These are phyloP conservation scores for Pyrus hybrid DNA, from an alignment of 331 rosid genomes.

Conservation along the genomic window DNA sequence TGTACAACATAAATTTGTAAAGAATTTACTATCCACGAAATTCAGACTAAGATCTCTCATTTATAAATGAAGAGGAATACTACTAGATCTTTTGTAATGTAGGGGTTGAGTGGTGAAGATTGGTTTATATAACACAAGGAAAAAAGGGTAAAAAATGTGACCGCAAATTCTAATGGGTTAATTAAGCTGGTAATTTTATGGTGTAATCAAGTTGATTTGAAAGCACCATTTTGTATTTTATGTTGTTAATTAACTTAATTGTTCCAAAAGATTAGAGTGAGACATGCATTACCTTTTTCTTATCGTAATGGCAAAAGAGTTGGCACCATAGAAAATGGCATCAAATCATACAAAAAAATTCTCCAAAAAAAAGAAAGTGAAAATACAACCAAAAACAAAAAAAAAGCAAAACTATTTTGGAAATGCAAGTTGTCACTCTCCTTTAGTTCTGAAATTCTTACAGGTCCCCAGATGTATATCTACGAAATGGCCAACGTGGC, in stretches of 20 bases:
- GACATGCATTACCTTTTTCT: background rate
- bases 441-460: too few relatives aligned
- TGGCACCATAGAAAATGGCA: background rate
- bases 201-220: background rate
- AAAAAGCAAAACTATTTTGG: background rate
- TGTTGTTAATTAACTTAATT: background rate
- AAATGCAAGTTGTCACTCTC: too few relatives aligned
- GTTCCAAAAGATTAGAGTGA: background rate
- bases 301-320: background rate
- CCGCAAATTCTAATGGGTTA: background rate
- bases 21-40: too few relatives aligned
- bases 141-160: background rate
- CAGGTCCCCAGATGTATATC: too few relatives aligned
- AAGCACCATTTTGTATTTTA: background rate
- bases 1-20: too few relatives aligned
- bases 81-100: background rate
- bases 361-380: background rate
- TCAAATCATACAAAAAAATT: background rate
- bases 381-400: too few relatives aligned
- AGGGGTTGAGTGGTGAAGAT: background rate
- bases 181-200: background rate
- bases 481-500: slow-evolving; percentile 31
- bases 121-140: too few relatives aligned
- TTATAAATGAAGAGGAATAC: too few relatives aligned
- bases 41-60: too few relatives aligned